Base-by-base conservation (phyloP, 2,329 filamentous ascomycete genomes). In the Hypoxylon sp. region DNA sequence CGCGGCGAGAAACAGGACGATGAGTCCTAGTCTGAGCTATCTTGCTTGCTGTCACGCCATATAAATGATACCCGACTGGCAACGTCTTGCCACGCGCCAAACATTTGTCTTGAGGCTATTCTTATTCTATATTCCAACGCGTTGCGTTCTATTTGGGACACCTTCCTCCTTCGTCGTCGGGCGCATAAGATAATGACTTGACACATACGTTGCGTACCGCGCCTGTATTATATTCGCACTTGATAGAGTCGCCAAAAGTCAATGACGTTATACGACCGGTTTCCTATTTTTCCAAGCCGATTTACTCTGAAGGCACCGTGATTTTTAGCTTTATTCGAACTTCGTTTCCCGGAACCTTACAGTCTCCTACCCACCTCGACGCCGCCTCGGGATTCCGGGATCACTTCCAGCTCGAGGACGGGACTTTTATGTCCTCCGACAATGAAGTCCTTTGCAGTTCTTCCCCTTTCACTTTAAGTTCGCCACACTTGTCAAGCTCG, bases 1-100 rank as follows among this genome's bases (percentile, higher is more conserved):
- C 77, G 78, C 19, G 76, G 71, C 37, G 76, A 79, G 34, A 76
- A 76, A 65, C 71, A 71, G 73, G 78, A 76, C 9, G 76, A 79
- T 19, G 77, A 70, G 19, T 55, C 67, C 16, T 70, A 56, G 14
- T 43, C 30, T 34, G 23, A 51, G 37, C 43, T 37, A 39, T 23
- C 14, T 52, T 27, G n/a, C 21, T 57, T 56, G 4, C 46, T 63
- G 11, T 39, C 19, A 27, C 48, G 11, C 45, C n/a, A 7, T 51
- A 29, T 63, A 25, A 57, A 45, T 50, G 61, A 62, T 51, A 61
- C 50, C 47, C 51, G 41, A 58, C 55, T 43, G 32, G 14, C 46
- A 43, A 53, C 19, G 23, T 19, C 11, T 19, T 25, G 3, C n/a
- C 30, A 7, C 19, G 19, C 23, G 19, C 30, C 46, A 46, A n/a